Percentiles rank a stretch among this genome's conserved stretches.
Conservation (phyloP, 768 basidiomycete species). For the Tricholoma matsutake region DNA sequence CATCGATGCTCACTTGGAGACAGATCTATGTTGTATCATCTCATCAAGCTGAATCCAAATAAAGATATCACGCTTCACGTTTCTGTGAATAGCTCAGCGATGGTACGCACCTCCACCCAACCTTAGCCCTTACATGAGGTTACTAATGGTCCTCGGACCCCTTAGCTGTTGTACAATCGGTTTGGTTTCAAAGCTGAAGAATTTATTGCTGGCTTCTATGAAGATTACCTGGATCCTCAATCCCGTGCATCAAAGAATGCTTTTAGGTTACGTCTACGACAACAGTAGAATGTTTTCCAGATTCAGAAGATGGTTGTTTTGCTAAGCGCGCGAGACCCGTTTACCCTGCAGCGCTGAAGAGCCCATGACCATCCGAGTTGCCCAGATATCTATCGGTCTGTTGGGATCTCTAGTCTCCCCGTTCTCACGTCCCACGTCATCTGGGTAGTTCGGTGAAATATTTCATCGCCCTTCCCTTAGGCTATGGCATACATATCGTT, state of each 20-base stretch:
- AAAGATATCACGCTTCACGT: slow-evolving; percentile 83
- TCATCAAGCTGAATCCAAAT: slow-evolving; percentile 66
- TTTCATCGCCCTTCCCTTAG: neutral
- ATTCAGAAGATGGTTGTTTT: neutral
- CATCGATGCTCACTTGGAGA: neutral
- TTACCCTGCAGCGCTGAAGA: neutral
- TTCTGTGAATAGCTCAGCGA: slow-evolving; percentile 76
- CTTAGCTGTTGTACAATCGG: slow-evolving; percentile 74
- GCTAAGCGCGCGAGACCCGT: neutral
- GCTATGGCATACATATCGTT: no score
- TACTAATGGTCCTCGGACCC: neutral
- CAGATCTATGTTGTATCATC: slow-evolving; percentile 76
- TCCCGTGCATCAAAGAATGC: slow-evolving; percentile 80
- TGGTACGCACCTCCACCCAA: slow-evolving; percentile 45
- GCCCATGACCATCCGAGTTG: neutral
- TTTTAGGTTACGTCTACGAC: slow-evolving; percentile 70
- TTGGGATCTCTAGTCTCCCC: neutral
- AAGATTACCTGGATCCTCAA: slow-evolving; percentile 66
- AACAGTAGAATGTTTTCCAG: slow-evolving; percentile 26
- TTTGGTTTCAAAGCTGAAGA: slow-evolving; percentile 89
- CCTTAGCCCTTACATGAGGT: neutral
- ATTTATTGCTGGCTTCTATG: slow-evolving; percentile 79
- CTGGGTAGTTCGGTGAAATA: neutral
- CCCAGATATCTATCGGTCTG: neutral
- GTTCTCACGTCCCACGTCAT: neutral